Evolutionary conservation across 2,329 filamentous ascomycete species (phyloP).

Genomic region (Fusarium sp.): DNA sequence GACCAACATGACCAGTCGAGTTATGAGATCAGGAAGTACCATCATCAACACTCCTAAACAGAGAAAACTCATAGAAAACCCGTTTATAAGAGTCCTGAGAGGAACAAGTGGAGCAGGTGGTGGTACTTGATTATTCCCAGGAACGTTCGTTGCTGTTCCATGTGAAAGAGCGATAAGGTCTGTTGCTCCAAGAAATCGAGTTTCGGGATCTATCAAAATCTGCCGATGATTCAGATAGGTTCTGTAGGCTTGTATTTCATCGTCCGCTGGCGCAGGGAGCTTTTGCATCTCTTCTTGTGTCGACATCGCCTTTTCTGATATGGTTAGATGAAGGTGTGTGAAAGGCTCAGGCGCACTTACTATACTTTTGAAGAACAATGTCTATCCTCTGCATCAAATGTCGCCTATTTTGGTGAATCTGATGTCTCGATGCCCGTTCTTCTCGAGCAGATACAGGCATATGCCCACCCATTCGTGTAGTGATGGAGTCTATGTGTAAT

Average conservation of each 20-base stretch:
- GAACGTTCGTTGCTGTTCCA: slow-evolving; percentile 9
- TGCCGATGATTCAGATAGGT: slow-evolving; percentile 65
- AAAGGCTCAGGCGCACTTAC: not conserved
- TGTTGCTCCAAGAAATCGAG: slow-evolving; percentile 65
- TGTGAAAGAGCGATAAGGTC: slow-evolving; percentile 28
- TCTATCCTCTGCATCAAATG: slow-evolving; percentile 16
- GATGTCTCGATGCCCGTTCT: slow-evolving; percentile 2
- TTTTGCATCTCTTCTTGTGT: slow-evolving; percentile 67
- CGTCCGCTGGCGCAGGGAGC: slow-evolving; percentile 61
- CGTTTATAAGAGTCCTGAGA: slow-evolving; percentile 24
- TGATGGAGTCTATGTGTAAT: slow-evolving; percentile 71
- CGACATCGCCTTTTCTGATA: slow-evolving; percentile 67
- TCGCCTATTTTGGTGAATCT: slow-evolving; percentile 9
- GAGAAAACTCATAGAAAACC: slow-evolving; percentile 32
- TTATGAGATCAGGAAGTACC: slow-evolving; percentile 29
- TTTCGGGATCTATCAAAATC: slow-evolving; percentile 69
- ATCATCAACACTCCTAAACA: slow-evolving; percentile 29
- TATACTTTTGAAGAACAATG: slow-evolving; percentile 14
- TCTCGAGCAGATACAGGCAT: slow-evolving; percentile 31
- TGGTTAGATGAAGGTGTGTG: slow-evolving; percentile 4
- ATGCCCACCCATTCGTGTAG: slow-evolving; percentile 58
- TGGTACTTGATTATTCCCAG: slow-evolving; percentile 4
- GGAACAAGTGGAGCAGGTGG: slow-evolving; percentile 10
- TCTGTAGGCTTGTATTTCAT: slow-evolving; percentile 63
- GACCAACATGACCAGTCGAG: slow-evolving; percentile 29